phyloP scores from a whole-genome alignment of 345 rosid species.

The Rubroshorea leprosula region DNA sequence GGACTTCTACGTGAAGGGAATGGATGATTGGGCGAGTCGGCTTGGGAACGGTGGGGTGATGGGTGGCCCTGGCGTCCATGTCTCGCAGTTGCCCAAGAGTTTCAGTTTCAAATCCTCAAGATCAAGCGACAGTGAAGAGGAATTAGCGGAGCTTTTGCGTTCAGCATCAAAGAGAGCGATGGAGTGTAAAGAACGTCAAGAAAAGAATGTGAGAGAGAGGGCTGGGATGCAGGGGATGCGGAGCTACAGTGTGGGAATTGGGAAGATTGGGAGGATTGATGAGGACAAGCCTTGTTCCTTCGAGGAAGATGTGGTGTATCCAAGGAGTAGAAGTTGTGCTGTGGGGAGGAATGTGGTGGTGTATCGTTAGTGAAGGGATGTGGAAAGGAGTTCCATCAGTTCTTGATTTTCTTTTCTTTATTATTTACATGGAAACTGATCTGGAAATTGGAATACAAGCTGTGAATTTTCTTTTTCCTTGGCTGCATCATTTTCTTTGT shows the following conservation, averaged over 20 bases:
- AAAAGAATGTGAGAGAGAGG: not conserved
- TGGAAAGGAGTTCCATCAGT: not conserved
- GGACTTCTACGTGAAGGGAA: constrained; percentile 26
- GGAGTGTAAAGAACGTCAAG: too few species aligned
- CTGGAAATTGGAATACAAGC: too few species aligned
- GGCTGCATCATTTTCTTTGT: too few species aligned
- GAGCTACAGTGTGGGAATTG: constrained; percentile 44
- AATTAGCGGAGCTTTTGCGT: constrained; percentile 15
- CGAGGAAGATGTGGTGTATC: constrained; percentile 24
- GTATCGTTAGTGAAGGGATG: not conserved
- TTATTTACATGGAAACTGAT: not conserved
- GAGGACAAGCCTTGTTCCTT: constrained; percentile 39
- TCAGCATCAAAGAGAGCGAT: constrained; percentile 13
- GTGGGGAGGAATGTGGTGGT: constrained; percentile 6
- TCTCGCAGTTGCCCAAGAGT: constrained; percentile 25
- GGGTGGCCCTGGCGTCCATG: constrained; percentile 2
- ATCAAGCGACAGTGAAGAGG: constrained; percentile 7
- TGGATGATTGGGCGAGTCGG: constrained; percentile 25
- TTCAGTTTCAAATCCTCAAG: constrained; percentile 25
- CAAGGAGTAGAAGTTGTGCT: constrained; percentile 12
- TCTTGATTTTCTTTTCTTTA: not conserved
- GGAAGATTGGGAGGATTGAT: constrained; percentile 46
- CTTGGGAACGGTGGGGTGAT: constrained; percentile 15
- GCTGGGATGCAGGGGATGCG: constrained; percentile 15
- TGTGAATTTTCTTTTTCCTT: too few species aligned